Evolutionary conservation across 352 stramenopile species (phyloP).

Genomic region (Phytopythium litorale): DNA sequence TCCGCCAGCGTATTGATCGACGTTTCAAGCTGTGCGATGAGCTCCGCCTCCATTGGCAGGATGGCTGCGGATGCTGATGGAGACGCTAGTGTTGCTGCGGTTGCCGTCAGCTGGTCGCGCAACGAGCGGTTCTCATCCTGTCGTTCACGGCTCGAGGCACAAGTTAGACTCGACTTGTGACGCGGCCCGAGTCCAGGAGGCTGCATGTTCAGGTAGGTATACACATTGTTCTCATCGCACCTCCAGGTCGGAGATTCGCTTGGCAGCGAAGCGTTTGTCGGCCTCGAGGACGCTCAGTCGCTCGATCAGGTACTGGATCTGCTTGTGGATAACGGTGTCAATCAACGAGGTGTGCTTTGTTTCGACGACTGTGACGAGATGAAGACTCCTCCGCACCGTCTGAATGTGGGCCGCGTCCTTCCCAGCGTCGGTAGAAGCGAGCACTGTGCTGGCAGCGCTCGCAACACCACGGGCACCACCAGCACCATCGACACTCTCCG

Average conservation of each 20-base stretch:
- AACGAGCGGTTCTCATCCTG: constrained; percentile 39
- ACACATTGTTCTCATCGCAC: constrained; percentile 14
- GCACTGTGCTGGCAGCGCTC: constrained; percentile 5
- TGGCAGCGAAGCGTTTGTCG: constrained; percentile 29
- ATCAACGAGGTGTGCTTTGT: constrained; percentile 2
- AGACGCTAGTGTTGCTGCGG: background rate
- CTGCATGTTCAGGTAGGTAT: background rate
- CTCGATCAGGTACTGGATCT: constrained; percentile 62
- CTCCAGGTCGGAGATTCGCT: constrained; percentile 39
- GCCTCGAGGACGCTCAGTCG: constrained; percentile 44
- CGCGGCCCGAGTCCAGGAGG: background rate
- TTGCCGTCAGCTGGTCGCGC: constrained; percentile 21
- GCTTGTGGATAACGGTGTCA: constrained; percentile 2
- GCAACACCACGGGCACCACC: background rate
- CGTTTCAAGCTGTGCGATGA: constrained; percentile 42
- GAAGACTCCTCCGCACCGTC: constrained; percentile 19
- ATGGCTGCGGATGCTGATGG: constrained; percentile 15
- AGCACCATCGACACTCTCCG: background rate
- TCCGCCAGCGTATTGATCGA: constrained; percentile 40
- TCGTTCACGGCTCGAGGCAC: background rate
- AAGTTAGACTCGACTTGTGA: constrained; percentile 2
- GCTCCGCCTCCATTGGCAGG: constrained; percentile 30
- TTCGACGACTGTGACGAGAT: background rate
- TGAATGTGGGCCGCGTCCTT: constrained; percentile 29
- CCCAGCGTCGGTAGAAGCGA: constrained; percentile 3